Conservation (phyloP, 2,329 filamentous ascomycete species). For the Tolypocladium tundrense region DNA sequence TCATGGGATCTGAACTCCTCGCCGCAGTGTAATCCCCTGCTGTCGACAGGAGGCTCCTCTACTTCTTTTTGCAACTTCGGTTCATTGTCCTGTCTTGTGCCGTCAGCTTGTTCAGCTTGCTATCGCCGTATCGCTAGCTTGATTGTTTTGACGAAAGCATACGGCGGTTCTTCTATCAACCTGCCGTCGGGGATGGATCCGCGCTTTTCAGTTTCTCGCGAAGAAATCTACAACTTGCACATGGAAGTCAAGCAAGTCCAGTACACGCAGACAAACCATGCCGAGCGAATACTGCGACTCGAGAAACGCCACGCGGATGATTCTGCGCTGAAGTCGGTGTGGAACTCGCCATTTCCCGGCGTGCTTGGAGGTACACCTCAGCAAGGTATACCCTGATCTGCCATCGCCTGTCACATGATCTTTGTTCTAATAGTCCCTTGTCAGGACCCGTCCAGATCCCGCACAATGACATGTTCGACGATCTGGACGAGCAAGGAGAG, state of each 20-base stretch:
- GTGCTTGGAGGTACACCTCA: slow-evolving; percentile 74
- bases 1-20: slow-evolving; percentile 1
- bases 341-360: slow-evolving; percentile 89
- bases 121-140: neutral
- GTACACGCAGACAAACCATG: slow-evolving; percentile 50
- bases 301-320: slow-evolving; percentile 60
- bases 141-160: neutral
- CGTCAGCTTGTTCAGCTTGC: neutral
- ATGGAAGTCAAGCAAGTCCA: slow-evolving; percentile 63
- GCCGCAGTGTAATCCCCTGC: neutral
- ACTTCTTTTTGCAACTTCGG: neutral
- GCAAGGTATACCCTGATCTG: slow-evolving; percentile 49
- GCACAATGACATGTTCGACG: slow-evolving; percentile 76
- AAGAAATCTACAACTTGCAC: slow-evolving; percentile 58
- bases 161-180: neutral
- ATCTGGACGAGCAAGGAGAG: slow-evolving; percentile 78
- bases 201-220: slow-evolving; percentile 47
- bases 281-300: slow-evolving; percentile 49
- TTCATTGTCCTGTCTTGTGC: neutral
- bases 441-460: slow-evolving; percentile 71
- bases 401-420: neutral
- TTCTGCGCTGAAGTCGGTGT: slow-evolving; percentile 69
- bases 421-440: neutral
- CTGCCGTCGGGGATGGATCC: slow-evolving; percentile 47
- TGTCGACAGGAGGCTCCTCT: neutral